Base-by-base conservation (phyloP, 2,329 filamentous ascomycete species). In the Rachicladosporium sp. region DNA sequence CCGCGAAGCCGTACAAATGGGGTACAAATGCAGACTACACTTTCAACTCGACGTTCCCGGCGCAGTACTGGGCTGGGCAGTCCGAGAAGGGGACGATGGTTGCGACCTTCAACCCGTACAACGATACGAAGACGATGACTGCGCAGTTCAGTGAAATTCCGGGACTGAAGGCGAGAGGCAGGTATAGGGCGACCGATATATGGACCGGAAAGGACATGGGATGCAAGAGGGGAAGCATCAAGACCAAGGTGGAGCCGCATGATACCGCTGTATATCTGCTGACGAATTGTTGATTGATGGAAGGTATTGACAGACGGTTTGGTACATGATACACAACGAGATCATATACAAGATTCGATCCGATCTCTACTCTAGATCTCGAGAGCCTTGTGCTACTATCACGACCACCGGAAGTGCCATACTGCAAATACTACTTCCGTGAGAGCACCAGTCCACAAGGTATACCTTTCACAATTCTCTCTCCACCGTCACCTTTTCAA, bases 1-100 rank as follows among this genome's bases (percentile, higher is more conserved):
- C 61, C 68, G 8, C 58, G 61, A 53, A 51, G 46, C 59, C 57
- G 2, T 68, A 63, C 45, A 55, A 53, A n/a, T 68, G 66, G 66
- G 71, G 70, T 1, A 55, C 61, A 3, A 72, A 73, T 44, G 55
- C 62, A 0, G 64, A 71, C 46, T 66, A 63, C 50, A 70, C 68
- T 0, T 73, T 64, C 51, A 68, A 75, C 46, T 47, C 53, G 10
- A 63, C 60, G 0, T 55, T 65, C 40, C 69, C 69, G 3, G 68
- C 70, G 2, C 64, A 70, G 52, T 71, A 63, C 52, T 73, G 67
- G 67, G 57, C 63, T 1, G 69, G 69, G 0, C 52, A 52, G 15
- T 66, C 61, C 3, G 53, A 52, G 6, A 49, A 58, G 11, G 69
- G 68, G 1, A 63, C 61, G n/a, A 57, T 70, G 31, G 61, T 70